phyloP scores from a whole-genome alignment of 371 early-diverging fungal genomes.

The Mortierella sp. region DNA sequence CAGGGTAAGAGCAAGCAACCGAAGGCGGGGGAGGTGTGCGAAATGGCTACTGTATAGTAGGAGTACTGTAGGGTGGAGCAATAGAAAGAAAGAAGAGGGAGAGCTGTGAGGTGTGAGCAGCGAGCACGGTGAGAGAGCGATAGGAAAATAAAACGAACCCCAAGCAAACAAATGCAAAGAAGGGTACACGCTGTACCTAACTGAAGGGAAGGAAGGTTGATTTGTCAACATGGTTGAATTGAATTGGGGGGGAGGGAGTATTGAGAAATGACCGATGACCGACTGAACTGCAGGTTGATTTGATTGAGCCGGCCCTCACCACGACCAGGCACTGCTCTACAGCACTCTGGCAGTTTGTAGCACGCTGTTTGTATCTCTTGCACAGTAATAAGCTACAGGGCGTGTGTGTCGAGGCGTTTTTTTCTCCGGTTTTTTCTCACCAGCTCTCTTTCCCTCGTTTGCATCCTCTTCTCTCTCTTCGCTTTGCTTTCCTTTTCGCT shows the following conservation, averaged over 20 bases:
- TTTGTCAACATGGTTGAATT: no score
- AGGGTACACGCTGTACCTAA: neutral
- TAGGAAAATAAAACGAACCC: slow-evolving; percentile 8
- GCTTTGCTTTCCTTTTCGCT: slow-evolving; percentile 1
- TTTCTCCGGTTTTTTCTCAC: slow-evolving; percentile 33
- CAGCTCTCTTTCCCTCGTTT: slow-evolving; percentile 1
- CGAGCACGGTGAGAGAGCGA: neutral
- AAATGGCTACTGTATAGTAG: no score
- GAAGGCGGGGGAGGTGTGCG: no score
- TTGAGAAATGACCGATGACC: no score
- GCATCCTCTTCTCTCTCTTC: neutral
- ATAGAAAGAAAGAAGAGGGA: neutral
- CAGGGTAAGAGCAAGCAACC: no score
- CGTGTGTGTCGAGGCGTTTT: no score
- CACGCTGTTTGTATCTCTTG: no score
- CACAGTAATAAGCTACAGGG: no score
- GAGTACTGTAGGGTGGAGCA: no score
- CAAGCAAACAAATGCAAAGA: neutral
- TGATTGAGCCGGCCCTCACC: no score
- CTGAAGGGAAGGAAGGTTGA: neutral
- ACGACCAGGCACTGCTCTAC: no score
- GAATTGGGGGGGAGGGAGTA: neutral
- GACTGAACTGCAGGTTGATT: slow-evolving; percentile 5
- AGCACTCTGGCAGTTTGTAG: no score
- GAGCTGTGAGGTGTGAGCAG: slow-evolving; percentile 2